A percentile compares a stretch with the other conserved stretches of the same genome.
These are phyloP conservation scores for Fraxinus excelsior DNA, from an alignment of 257 asterid genomes.

Conservation along the genomic window DNA sequence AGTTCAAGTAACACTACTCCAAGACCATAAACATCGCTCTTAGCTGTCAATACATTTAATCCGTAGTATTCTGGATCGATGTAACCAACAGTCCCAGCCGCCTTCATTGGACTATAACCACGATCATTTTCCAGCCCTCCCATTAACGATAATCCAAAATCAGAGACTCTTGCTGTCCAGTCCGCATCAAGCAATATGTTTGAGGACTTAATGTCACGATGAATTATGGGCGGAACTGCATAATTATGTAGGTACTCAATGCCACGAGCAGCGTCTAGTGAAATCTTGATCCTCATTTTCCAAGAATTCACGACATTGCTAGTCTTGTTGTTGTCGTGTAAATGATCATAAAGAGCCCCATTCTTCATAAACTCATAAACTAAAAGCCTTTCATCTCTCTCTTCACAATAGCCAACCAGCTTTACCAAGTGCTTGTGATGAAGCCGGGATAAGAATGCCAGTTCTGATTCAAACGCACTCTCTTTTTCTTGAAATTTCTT, in stretches of 20 bases:
- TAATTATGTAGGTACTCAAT: slow-evolving; percentile 82
- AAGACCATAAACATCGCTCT: slow-evolving; percentile 85
- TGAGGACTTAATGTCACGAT: slow-evolving; percentile 84
- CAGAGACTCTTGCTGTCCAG: slow-evolving; percentile 79
- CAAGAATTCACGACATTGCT: slow-evolving; percentile 68
- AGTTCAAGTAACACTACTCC: slow-evolving; percentile 77
- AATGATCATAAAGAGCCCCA: slow-evolving; percentile 79
- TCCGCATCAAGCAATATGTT: slow-evolving; percentile 70
- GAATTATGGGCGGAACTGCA: slow-evolving; percentile 87
- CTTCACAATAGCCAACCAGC: slow-evolving; percentile 75
- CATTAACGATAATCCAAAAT: slow-evolving; percentile 79
- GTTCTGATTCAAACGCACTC: slow-evolving; percentile 79
- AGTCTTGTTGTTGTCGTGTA: slow-evolving; percentile 58
- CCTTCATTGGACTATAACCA: slow-evolving; percentile 47
- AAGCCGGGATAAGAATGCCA: slow-evolving; percentile 76
- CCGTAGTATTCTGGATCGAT: slow-evolving; percentile 83
- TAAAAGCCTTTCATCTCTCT: slow-evolving; percentile 70
- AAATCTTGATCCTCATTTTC: slow-evolving; percentile 74
- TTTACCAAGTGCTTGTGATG: slow-evolving; percentile 90
- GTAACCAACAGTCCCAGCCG: slow-evolving; percentile 86
- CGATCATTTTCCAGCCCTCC: slow-evolving; percentile 50
- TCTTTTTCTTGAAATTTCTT: slow-evolving; percentile 84
- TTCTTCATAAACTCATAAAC: slow-evolving; percentile 89
- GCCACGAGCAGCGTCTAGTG: slow-evolving; percentile 84
- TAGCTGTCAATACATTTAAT: slow-evolving; percentile 69